phyloP scores from a whole-genome alignment of 805 yeast genomes.

The Saturnispora quitensis region DNA sequence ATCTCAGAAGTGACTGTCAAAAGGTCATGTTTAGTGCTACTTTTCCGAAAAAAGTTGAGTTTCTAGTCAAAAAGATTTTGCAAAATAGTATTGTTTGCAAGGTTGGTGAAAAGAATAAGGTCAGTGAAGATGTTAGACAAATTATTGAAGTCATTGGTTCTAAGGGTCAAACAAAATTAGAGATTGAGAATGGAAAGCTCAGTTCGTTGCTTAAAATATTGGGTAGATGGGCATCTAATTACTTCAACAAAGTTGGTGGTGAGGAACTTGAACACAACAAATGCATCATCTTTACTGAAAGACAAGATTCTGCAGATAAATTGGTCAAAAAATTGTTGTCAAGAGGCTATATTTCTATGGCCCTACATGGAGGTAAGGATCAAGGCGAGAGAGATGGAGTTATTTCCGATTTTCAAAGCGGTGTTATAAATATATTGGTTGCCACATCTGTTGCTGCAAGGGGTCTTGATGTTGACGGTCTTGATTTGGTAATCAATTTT shows the following conservation, averaged over 20 bases:
- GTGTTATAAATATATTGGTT: conserved; percentile 55
- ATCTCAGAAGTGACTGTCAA: conserved; percentile 74
- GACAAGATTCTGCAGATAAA: conserved; percentile 79
- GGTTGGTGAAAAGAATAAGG: conserved; percentile 73
- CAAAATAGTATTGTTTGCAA: conserved; percentile 62
- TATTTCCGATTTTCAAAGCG: conserved; percentile 56
- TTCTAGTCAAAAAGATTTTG: conserved; percentile 58
- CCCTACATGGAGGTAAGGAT: conserved; percentile 90
- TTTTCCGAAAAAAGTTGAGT: conserved; percentile 72
- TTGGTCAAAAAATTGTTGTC: conserved; percentile 45
- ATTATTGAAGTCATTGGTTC: conserved; percentile 45
- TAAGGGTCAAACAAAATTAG: conserved; percentile 36
- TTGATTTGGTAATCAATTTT: conserved; percentile 71
- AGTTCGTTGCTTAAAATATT: conserved; percentile 43
- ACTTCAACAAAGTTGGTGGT: conserved; percentile 15
- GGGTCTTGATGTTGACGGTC: conserved; percentile 86
- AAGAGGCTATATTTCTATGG: conserved; percentile 48
- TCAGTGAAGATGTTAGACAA: conserved; percentile 75
- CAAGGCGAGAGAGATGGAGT: conserved; percentile 74
- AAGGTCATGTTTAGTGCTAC: conserved; percentile 92
- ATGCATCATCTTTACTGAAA: conserved; percentile 74
- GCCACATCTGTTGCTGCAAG: conserved; percentile 95
- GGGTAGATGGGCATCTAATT: conserved; percentile 24
- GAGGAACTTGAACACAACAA: conserved; percentile 29
- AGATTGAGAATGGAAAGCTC: conserved; percentile 46